Evolutionary conservation across 768 basidiomycete genomes (phyloP), one percentile per base, ranked within the genome.

Genomic region (Phaffia tasmanica): DNA sequence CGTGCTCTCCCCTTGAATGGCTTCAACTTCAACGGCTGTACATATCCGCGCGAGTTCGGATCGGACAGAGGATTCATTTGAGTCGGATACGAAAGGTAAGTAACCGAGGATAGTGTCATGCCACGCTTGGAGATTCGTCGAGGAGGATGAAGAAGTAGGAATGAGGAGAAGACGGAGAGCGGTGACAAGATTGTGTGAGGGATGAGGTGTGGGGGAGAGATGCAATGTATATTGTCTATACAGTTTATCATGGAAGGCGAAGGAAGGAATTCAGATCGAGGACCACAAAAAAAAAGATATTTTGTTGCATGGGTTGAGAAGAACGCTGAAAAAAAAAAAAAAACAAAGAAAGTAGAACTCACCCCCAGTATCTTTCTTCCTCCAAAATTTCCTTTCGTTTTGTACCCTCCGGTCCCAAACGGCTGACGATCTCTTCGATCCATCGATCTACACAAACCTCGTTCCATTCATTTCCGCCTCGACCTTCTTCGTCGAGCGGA

Each of bases 331-430:
- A 3, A n/a, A 23, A 7, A 29, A 29, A 14, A 16, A 62, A 25
- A 25, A 46, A n/a, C 14, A 53, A 65, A 35, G 53, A 23, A 49
- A 32, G 57, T 4, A 42, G 11, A 42, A 69, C 61, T 72, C 78
- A 94, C 93, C 86, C 85, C 89, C 89, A 94, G 74, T 94, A 97
- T 2, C 84, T 83, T 71, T 86, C 81, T 0, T 78, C 76, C 55
- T 80, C 73, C 48, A 98, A 79, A 0, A 81, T 71, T 5, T 79
- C 76, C 71, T 80, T 81, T 76, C 87, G 83, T 74, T 74, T 76
- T 71, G 62, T 70, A 21, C 81, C 81, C 8, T 81, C 55, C 50
- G 69, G 58, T 70, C 80, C 78, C 7, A 30, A 53, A 8, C 74
- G 67, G 2, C 79, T 72, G 63, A 92, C 82, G 59, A 85, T 64